Conservation (phyloP, 352 stramenopile genomes). For the Discostella stelligera region DNA sequence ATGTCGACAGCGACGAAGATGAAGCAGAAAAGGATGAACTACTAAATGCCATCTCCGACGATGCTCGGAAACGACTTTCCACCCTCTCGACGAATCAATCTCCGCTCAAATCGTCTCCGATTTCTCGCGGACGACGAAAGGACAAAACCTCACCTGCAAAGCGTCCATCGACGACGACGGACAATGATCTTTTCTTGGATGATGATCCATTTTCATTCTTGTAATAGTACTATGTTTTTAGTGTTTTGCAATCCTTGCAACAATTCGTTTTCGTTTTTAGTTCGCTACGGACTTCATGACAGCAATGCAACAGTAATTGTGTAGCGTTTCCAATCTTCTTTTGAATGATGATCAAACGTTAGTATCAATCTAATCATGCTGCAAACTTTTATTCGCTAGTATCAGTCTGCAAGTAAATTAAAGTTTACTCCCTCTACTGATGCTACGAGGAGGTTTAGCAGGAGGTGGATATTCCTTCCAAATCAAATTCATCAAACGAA, state of each 20-base stretch:
- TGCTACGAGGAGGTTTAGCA: background rate
- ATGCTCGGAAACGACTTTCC: constrained; percentile 6
- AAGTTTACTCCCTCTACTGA: background rate
- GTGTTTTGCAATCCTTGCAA: background rate
- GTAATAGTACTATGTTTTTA: background rate
- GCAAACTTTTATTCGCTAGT: no score
- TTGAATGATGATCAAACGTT: no score
- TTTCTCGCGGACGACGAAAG: constrained; percentile 8
- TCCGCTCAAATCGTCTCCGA: constrained; percentile 4
- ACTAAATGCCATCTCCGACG: background rate
- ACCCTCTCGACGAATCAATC: constrained; percentile 1
- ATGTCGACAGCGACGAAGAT: constrained; percentile 6
- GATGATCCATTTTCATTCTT: constrained; percentile 34
- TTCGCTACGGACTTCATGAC: background rate
- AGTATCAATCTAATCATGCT: no score
- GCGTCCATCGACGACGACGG: background rate
- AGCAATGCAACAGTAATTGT: background rate
- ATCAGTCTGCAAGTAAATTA: background rate
- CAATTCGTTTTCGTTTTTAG: background rate
- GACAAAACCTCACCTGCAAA: constrained; percentile 5
- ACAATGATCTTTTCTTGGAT: constrained; percentile 14
- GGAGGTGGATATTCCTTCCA: constrained; percentile 48
- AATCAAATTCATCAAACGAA: constrained; percentile 51
- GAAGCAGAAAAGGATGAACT: constrained; percentile 1
- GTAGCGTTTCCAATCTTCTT: no score